A percentile compares a stretch with the other conserved stretches of the same genome.
phyloP scores from a whole-genome alignment of 257 asterid genomes.

The Parsonsia alboflavescens region DNA sequence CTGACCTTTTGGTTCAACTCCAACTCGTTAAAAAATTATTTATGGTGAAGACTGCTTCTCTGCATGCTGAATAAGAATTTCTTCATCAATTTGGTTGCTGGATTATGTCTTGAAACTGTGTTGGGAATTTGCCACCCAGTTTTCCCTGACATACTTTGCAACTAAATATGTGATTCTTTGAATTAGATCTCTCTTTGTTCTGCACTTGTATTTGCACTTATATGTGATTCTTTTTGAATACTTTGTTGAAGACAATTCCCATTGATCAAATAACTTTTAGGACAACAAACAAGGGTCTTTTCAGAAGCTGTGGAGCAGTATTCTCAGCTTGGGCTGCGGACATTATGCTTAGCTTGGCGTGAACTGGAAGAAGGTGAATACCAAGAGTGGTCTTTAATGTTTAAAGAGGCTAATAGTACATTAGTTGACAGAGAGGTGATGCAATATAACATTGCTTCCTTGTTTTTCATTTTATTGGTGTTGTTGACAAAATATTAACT shows the following conservation, averaged over 20 bases:
- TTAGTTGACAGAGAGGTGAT: slow-evolving; percentile 93
- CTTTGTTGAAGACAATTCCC: background rate
- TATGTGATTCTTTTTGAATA: background rate
- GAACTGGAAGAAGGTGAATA: slow-evolving; percentile 75
- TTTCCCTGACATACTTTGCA: background rate
- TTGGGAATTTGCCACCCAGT: background rate
- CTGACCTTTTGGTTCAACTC: background rate
- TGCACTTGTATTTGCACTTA: background rate
- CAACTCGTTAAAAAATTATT: background rate
- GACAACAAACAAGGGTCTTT: slow-evolving; percentile 68
- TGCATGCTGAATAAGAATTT: background rate
- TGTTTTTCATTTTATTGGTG: background rate
- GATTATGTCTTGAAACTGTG: background rate
- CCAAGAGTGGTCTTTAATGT: slow-evolving; percentile 83
- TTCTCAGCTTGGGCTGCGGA: slow-evolving; percentile 93
- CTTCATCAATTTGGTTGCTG: background rate
- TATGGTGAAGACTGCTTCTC: background rate
- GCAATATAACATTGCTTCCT: background rate
- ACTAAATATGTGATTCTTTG: background rate
- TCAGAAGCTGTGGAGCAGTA: slow-evolving; percentile 92
- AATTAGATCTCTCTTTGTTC: background rate
- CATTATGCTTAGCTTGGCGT: slow-evolving; percentile 97
- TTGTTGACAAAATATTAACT: background rate
- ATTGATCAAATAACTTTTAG: slow-evolving; percentile 40
- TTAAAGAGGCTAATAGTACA: slow-evolving; percentile 92